Evolutionary conservation across 2,329 filamentous ascomycete species (phyloP).

Genomic region (Helicocarpus griseus): DNA sequence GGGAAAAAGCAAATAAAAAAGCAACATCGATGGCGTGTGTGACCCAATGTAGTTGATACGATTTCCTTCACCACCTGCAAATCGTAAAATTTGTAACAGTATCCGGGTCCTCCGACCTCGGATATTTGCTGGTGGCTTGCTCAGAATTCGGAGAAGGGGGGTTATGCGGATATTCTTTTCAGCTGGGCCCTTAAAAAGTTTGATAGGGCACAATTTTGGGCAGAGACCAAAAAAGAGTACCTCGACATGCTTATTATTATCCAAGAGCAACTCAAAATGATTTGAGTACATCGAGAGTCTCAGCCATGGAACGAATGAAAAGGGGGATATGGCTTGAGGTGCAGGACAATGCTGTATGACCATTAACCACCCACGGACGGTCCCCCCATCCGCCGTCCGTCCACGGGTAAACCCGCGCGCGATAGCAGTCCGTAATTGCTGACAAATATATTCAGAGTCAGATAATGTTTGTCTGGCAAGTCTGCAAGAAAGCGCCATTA

Average conservation of each 20-base stretch:
- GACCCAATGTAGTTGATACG: not conserved
- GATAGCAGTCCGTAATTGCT: too few species aligned
- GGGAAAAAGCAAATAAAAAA: not conserved
- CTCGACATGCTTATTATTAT: too few species aligned
- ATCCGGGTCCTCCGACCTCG: not conserved
- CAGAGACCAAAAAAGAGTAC: not conserved
- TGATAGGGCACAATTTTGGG: not conserved
- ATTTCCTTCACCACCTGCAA: not conserved
- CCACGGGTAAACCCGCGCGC: too few species aligned
- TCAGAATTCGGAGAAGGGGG: not conserved
- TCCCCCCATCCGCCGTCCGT: not conserved
- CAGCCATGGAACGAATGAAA: not conserved
- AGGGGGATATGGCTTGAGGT: not conserved
- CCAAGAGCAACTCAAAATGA: too few species aligned
- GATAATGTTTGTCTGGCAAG: too few species aligned
- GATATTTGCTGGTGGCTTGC: conserved; percentile 2
- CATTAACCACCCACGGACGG: not conserved
- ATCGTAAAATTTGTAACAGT: not conserved
- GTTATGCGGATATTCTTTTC: not conserved
- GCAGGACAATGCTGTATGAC: not conserved
- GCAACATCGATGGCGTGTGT: not conserved
- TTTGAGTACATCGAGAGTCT: too few species aligned
- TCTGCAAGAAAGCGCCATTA: too few species aligned
- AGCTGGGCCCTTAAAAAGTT: not conserved
- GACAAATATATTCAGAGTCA: too few species aligned